phyloP scores from a whole-genome alignment of 75 land plant species.

The Pinus albicaulis region DNA sequence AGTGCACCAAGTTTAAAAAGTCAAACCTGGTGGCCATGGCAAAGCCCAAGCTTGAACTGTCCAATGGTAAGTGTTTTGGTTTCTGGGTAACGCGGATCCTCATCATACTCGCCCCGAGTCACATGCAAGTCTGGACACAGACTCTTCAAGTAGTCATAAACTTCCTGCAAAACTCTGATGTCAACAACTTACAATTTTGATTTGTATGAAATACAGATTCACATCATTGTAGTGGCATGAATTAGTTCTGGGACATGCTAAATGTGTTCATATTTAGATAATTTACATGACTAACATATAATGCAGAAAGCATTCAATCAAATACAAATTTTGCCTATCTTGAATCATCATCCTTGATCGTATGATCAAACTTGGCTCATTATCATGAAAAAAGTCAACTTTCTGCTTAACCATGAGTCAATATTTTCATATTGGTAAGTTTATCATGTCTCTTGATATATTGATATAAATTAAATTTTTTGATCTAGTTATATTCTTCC shows the following conservation, averaged over 20 bases:
- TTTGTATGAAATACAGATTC: not conserved
- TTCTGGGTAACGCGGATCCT: conserved; percentile 89
- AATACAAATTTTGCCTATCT: not conserved
- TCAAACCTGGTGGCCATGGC: conserved; percentile 97
- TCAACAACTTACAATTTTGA: not conserved
- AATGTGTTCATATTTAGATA: not conserved
- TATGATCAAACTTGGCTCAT: not conserved
- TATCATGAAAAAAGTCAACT: not conserved
- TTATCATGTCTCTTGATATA: not conserved
- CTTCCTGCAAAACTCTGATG: conserved; percentile 51
- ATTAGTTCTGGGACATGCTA: not conserved
- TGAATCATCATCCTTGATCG: not conserved
- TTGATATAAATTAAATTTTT: too few species aligned
- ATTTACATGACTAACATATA: not conserved
- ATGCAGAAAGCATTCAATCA: not conserved
- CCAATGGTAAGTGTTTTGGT: conserved; percentile 91
- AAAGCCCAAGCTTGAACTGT: conserved; percentile 89
- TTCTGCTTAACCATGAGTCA: not conserved
- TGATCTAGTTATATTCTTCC: not conserved
- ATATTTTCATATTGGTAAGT: not conserved
- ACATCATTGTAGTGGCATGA: not conserved
- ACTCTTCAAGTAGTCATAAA: conserved; percentile 94
- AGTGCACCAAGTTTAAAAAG: not conserved
- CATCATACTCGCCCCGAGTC: conserved; percentile 92
- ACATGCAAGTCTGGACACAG: conserved; percentile 88